phyloP scores from a whole-genome alignment of 1,284 basidiomycete genomes.

The Melampsora larici-populina region DNA sequence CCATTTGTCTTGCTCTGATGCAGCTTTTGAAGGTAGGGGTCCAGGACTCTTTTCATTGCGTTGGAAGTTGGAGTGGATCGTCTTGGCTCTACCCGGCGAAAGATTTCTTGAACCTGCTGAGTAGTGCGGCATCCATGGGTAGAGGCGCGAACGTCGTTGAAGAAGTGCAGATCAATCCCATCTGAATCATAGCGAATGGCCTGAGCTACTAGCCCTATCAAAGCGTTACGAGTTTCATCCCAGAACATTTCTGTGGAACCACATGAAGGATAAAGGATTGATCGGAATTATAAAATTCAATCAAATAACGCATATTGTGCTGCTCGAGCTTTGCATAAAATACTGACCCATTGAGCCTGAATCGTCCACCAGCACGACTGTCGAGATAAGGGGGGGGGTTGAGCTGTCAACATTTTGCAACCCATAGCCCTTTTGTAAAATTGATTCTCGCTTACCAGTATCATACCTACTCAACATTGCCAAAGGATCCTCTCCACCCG shows the following conservation, averaged over 20 bases:
- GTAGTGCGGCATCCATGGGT: conserved; percentile 39
- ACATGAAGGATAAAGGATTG: too few species aligned
- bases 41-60: conserved; percentile 44
- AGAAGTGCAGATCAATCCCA: conserved; percentile 47
- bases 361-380: conserved; percentile 47
- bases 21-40: conserved; percentile 45
- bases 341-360: conserved; percentile 45
- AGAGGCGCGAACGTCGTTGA: conserved; percentile 45
- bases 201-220: conserved; percentile 45
- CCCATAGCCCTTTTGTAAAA: background rate
- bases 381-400: background rate
- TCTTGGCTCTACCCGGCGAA: conserved; percentile 45
- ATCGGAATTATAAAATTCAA: background rate
- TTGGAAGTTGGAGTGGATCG: conserved; percentile 46
- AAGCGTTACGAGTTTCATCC: conserved; percentile 46
- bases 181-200: conserved; percentile 46
- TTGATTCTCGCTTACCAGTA: conserved; percentile 29
- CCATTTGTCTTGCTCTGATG: conserved; percentile 42
- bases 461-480: conserved; percentile 47
- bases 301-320: background rate
- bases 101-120: conserved; percentile 43
- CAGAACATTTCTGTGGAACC: conserved; percentile 47
- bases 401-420: background rate
- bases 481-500: conserved; percentile 45
- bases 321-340: background rate